Evolutionary conservation across 1,284 basidiomycete genomes (phyloP).

Genomic region (Cerioporus squamosus): DNA sequence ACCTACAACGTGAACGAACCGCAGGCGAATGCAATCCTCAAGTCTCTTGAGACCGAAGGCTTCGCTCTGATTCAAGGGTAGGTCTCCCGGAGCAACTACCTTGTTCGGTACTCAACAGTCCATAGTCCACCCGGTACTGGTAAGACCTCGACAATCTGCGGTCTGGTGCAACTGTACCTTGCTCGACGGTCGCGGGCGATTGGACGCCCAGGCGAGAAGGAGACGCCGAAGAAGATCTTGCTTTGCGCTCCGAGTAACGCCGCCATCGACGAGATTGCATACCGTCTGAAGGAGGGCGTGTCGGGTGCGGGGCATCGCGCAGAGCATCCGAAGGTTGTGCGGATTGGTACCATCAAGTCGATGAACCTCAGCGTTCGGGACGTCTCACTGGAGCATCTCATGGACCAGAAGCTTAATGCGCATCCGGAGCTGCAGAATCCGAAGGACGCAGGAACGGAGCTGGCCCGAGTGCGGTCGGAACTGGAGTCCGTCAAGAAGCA

Average conservation of each 20-base stretch:
- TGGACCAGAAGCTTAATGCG: conserved; percentile 75
- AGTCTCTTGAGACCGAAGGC: conserved; percentile 74
- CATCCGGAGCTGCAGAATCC: conserved; percentile 43
- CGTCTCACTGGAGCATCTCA: conserved; percentile 85
- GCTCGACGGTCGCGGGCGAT: conserved; percentile 57
- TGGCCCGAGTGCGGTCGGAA: conserved; percentile 65
- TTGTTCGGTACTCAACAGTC: background rate
- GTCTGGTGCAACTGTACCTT: conserved; percentile 87
- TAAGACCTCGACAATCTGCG: conserved; percentile 98
- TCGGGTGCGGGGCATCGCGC: conserved; percentile 60
- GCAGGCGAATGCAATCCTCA: conserved; percentile 89
- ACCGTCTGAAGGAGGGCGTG: conserved; percentile 83
- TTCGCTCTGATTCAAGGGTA: conserved; percentile 97
- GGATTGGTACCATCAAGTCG: conserved; percentile 82
- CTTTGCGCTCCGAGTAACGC: conserved; percentile 99
- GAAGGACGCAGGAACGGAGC: conserved; percentile 58
- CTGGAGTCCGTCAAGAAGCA: conserved; percentile 69
- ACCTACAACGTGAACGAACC: conserved; percentile 88
- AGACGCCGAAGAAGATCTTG: conserved; percentile 76
- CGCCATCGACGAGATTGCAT: conserved; percentile 96
- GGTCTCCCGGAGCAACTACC: conserved; percentile 28
- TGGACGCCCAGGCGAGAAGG: conserved; percentile 53
- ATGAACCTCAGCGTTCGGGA: conserved; percentile 88
- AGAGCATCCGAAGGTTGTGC: conserved; percentile 80
- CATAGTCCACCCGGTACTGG: conserved; percentile 95